Evolutionary conservation across 2,329 filamentous ascomycete species (phyloP), one percentile per base, ranked within the genome.

Genomic region (Elsinoe batatas): DNA sequence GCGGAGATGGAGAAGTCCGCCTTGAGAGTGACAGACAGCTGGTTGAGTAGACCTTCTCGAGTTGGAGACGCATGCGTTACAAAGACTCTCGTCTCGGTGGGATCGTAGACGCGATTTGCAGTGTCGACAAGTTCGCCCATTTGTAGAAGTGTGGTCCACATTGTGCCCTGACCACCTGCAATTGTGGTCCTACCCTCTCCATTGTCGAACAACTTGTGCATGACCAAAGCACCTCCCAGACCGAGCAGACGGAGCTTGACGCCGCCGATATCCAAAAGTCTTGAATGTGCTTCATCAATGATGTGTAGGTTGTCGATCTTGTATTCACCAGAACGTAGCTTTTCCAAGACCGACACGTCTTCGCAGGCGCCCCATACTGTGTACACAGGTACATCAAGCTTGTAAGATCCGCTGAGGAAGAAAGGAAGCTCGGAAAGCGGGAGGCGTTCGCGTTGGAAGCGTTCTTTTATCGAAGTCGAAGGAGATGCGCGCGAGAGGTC

Each of bases 121-220:
- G 94, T 98, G 69, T 98, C 93, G 54, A 98, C 89, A 50, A 98
- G 78, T 74, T 98, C 93, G 54, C 93, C 93, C 87, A 98, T 98
- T 73, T 98, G 93, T 61, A 98, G 74, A 30, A 98, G 77, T 5
- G 93, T 98, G 6, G 93, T 98, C 93, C 93, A 98, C 93, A 98
- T 98, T 44, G 93, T 98, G 59, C 93, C 93, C 71, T 98, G 93
- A 17, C 93, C 93, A 68, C 93, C 93, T 18, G 93, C 93, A 71
- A 98, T 98, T 1, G 94, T 98, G 51, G 93, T 98, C 71, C 91
- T 85, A 58, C 93, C 93, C 68, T 98, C 93, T 55, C 93, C 93
- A 63, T 98, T 98, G 71, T 98, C 93, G 67, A 98, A 98, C 15
- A 98, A 82, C 79, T 98, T 98, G 79, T 98, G 93, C 90, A 98